Percentiles rank a stretch among this genome's conserved stretches.
Conservation (phyloP, 2,329 filamentous ascomycete species). For the Phyllosticta paracitricarpa region DNA sequence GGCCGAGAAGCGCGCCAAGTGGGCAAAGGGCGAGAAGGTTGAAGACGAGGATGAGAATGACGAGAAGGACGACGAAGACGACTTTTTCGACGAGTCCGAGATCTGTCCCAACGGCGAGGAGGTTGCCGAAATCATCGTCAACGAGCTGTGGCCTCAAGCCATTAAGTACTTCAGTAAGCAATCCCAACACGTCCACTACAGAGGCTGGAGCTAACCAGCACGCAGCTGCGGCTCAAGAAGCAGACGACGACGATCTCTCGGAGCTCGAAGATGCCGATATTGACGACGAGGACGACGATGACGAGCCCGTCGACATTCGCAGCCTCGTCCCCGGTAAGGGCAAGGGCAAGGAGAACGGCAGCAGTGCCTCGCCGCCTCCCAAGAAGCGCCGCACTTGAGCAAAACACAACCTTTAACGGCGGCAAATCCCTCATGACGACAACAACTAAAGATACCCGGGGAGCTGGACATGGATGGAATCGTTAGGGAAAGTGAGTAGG, state of each 20-base stretch:
- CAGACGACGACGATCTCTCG: conserved; percentile 54
- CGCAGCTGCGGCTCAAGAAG: conserved; percentile 51
- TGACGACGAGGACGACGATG: conserved; percentile 36
- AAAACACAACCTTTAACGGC: not conserved
- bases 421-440: not conserved
- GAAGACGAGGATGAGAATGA: conserved; percentile 35
- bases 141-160: conserved; percentile 82
- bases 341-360: conserved; percentile 31
- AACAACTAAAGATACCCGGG: not conserved
- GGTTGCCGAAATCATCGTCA: conserved; percentile 66
- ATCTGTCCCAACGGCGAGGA: conserved; percentile 84
- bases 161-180: conserved; percentile 83
- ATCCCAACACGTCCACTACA: not conserved
- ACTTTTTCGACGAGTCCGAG: conserved; percentile 61
- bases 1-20: conserved; percentile 44
- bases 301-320: conserved; percentile 38
- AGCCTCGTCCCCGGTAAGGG: conserved; percentile 36
- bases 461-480: not conserved
- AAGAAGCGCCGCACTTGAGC: not conserved
- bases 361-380: not conserved
- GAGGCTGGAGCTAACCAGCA: no score
- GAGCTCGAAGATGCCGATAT: conserved; percentile 61
- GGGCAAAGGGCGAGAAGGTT: conserved; percentile 29
- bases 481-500: not conserved
- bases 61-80: conserved; percentile 49